A percentile compares a stretch with the other conserved stretches of the same genome.
Evolutionary conservation across 2,329 filamentous ascomycete species (phyloP).

Genomic region (Phialophora expanda): DNA sequence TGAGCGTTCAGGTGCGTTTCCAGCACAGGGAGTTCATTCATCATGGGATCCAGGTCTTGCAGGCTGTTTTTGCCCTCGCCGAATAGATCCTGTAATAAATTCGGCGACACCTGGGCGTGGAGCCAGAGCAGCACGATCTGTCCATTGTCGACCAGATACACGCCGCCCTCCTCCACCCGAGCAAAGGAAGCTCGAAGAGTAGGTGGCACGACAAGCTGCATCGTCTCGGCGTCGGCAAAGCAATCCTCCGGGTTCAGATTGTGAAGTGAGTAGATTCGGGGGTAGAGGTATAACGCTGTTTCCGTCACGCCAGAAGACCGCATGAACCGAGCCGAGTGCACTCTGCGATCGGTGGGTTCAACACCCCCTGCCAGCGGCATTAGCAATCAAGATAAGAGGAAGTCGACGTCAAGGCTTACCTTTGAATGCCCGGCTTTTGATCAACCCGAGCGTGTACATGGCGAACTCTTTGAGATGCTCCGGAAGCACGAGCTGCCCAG

Average conservation of each 20-base stretch:
- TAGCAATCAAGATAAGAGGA: not conserved
- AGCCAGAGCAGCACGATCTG: conserved; percentile 92
- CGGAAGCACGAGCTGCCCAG: conserved; percentile 90
- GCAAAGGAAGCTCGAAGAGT: conserved; percentile 82
- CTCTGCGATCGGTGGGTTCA: conserved; percentile 86
- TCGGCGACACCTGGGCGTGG: conserved; percentile 88
- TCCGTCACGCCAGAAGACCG: conserved; percentile 85
- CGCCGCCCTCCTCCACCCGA: conserved; percentile 88
- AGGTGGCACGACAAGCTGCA: conserved; percentile 83
- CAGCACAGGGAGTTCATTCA: conserved; percentile 77
- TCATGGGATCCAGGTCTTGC: conserved; percentile 79
- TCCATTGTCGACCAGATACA: conserved; percentile 93
- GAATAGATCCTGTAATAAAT: conserved; percentile 87
- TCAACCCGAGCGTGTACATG: conserved; percentile 90
- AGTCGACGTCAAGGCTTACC: conserved; percentile 45
- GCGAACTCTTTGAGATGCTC: conserved; percentile 95
- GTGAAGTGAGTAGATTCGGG: conserved; percentile 88
- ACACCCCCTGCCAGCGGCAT: conserved; percentile 64
- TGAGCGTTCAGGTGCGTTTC: conserved; percentile 94
- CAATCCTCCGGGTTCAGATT: conserved; percentile 86
- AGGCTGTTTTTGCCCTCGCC: conserved; percentile 74
- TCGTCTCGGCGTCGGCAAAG: conserved; percentile 84
- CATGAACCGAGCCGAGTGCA: conserved; percentile 89
- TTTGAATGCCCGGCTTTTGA: conserved; percentile 94
- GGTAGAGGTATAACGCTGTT: conserved; percentile 90